phyloP scores from a whole-genome alignment of 441 rosid genomes.

The Croton setiger region DNA sequence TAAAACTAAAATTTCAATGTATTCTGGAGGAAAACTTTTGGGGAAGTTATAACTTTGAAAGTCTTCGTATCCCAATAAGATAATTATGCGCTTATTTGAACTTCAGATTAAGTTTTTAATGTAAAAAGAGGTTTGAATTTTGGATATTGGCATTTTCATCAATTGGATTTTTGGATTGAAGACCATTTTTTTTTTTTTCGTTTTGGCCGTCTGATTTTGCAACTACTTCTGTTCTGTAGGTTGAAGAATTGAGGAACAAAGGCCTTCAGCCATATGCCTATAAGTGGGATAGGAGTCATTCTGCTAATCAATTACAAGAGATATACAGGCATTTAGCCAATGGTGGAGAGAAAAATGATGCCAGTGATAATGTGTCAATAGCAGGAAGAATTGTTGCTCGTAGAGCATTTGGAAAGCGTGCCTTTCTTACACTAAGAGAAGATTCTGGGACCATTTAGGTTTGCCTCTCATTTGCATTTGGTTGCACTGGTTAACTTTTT shows the following conservation, averaged over 20 bases:
- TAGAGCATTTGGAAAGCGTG: constrained; percentile 87
- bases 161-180: not conserved
- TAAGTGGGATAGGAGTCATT: constrained; percentile 88
- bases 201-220: not conserved
- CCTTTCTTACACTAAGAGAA: constrained; percentile 75
- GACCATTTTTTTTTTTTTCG: not conserved
- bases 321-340: constrained; percentile 55
- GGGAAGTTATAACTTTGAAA: too few species aligned
- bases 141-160: not conserved
- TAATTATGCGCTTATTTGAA: too few species aligned
- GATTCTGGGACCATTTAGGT: constrained; percentile 88
- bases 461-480: not conserved
- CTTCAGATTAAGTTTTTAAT: too few species aligned
- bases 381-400: constrained; percentile 86
- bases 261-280: constrained; percentile 92
- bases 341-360: constrained; percentile 55
- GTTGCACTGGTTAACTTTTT: not conserved
- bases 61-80: too few species aligned
- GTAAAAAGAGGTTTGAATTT: not conserved
- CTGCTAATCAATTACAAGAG: constrained; percentile 67
- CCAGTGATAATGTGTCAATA: constrained; percentile 55
- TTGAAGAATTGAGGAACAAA: constrained; percentile 75
- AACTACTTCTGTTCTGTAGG: constrained; percentile 30
- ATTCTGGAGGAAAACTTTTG: too few species aligned
- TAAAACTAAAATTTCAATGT: too few species aligned